Percentiles rank a stretch among this genome's conserved stretches.
Evolutionary conservation across 1,139 yeast genomes (phyloP).

Genomic region (Casaregolazyma suthepensis): DNA sequence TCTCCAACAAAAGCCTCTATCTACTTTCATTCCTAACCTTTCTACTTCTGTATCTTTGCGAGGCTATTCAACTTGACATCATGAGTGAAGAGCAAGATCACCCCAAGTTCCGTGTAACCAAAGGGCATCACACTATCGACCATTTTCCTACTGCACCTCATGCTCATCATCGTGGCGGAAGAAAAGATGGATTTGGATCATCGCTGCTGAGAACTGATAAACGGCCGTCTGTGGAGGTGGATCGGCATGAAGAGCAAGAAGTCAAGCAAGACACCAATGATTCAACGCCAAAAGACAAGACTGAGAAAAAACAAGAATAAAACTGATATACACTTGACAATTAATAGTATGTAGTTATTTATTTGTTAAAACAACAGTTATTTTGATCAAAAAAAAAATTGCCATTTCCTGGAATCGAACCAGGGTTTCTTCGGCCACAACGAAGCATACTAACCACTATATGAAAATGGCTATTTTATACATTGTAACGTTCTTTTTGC

Average conservation of each 20-base stretch:
- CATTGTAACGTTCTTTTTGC: not conserved
- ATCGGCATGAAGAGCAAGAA: not conserved
- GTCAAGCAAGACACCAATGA: not conserved
- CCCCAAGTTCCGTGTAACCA: not conserved
- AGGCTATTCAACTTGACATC: not conserved
- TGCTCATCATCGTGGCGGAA: not conserved
- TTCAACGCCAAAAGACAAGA: not conserved
- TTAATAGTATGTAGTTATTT: not conserved
- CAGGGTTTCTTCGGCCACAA: constrained; percentile 20
- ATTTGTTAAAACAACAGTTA: not conserved
- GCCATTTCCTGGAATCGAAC: constrained; percentile 20
- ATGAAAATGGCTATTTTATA: constrained; percentile 15
- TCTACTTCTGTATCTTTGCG: not conserved
- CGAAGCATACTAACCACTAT: constrained; percentile 21
- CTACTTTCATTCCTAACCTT: not conserved
- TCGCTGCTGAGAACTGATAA: constrained; percentile 2
- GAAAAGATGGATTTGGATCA: not conserved
- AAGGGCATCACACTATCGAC: not conserved
- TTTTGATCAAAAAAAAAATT: constrained; percentile 4
- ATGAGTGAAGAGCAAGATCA: not conserved
- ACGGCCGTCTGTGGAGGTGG: not conserved
- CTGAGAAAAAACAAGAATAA: not conserved
- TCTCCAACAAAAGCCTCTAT: not conserved
- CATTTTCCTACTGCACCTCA: not conserved
- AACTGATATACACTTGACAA: not conserved